Base-by-base conservation (phyloP, 805 yeast genomes). In the Ogataea haglerorum region DNA sequence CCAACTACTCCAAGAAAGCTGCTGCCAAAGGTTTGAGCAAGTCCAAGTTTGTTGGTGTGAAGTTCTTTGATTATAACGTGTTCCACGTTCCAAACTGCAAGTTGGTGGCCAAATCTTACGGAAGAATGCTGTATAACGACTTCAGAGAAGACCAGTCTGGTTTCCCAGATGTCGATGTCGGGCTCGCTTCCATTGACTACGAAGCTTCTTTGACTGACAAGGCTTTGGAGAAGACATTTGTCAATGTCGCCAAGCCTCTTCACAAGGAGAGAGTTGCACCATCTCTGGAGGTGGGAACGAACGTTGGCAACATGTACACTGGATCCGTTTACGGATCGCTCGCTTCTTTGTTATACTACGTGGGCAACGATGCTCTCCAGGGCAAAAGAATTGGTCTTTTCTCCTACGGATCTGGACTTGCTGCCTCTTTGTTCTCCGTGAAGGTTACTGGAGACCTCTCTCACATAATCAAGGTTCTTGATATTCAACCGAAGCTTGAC, bases 21-120 rank as follows among this genome's bases (percentile, higher is more conserved):
- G 67, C 72, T 50, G 71, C 72, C 51, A 70, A 61, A 47, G 79
- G 79, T 21, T 61, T 72, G 29, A 68, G 67, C 40, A 49, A 61
- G 42, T 67, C 62, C 50, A 68, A 73, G 51, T 71, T 77, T 39
- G 85, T 80, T 50, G 88, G 89, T 50, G 72, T 87, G 36, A 70
- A 80, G 46, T 73, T 75, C 60, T 93, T 93, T 61, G 96, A 88
- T 68, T 93, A 85, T 75, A 83, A 86, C 58, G 91, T 89, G 27
- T 93, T 93, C 90, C 99, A 93, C 65, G 96, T 89, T 40, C 99
- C 99, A 63, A 93, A 93, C 48, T 91, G 99, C 73, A 93, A 93
- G 72, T 77, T 90, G 58, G 98, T 93, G 46, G 69, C 81, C 57
- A 93, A 93, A 73, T 85, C 95, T 6, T 93, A 78, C 63, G 99